Evolutionary conservation across 345 rosid species (phyloP).

Genomic region (Gossypium ekmanianum): DNA sequence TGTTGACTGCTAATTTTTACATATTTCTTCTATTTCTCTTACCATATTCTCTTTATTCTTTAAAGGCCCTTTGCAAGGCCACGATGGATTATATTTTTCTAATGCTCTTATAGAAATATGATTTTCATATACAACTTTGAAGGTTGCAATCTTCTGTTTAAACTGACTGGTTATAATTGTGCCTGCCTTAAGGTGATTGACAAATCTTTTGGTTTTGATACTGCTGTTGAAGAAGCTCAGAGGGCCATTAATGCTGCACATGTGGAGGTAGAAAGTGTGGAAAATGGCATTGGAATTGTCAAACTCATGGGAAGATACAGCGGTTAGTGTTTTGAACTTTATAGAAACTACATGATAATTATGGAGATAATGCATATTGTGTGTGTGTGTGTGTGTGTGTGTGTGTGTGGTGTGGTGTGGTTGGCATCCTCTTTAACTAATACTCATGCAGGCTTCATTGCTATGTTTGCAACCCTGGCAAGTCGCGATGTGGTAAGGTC

Average conservation of each 20-base stretch:
- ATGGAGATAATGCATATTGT: neutral
- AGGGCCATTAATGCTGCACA: constrained; percentile 97
- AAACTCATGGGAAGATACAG: constrained; percentile 99
- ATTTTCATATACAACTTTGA: neutral
- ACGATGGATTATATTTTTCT: neutral
- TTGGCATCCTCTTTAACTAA: constrained; percentile 16
- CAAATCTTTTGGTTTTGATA: constrained; percentile 95
- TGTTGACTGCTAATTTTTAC: neutral
- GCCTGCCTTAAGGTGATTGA: constrained; percentile 64
- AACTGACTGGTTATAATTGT: neutral
- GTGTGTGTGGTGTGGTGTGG: neutral
- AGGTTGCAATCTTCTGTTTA: neutral
- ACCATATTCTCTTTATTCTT: neutral
- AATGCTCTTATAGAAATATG: neutral
- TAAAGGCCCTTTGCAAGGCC: neutral
- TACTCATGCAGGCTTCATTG: constrained; percentile 74
- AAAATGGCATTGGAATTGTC: constrained; percentile 92
- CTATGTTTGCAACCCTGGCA: constrained; percentile 87
- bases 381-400: neutral
- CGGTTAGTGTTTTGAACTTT: constrained; percentile 42
- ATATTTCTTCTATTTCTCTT: neutral
- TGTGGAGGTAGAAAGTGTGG: constrained; percentile 93
- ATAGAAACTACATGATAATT: neutral
- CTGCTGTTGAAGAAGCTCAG: constrained; percentile 97
- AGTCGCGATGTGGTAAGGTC: constrained; percentile 89